A percentile compares a stretch with the other conserved stretches of the same genome.
These are phyloP conservation scores for Leptomonas seymouri DNA, from an alignment of 208 protist genomes.

Conservation along the genomic window DNA sequence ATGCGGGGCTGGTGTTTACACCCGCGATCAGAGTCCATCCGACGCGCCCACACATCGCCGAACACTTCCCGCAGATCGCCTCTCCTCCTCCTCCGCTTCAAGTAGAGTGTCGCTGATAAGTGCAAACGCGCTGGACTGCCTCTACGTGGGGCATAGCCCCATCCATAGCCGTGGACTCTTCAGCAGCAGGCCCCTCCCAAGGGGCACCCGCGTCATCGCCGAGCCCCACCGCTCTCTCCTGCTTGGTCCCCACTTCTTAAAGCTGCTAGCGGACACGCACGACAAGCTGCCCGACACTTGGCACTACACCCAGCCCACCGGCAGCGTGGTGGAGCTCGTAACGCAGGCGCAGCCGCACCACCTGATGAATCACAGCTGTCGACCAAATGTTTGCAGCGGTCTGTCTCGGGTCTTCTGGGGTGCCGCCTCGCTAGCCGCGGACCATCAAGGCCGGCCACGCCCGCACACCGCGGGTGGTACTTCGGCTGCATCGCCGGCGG, in stretches of 20 bases:
- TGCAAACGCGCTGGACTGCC: slow-evolving; percentile 34
- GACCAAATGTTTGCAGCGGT: slow-evolving; percentile 62
- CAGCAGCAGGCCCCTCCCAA: slow-evolving; percentile 34
- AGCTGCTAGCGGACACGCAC: slow-evolving; percentile 63
- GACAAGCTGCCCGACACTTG: slow-evolving; percentile 67
- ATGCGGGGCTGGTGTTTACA: background rate
- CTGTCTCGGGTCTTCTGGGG: slow-evolving; percentile 70
- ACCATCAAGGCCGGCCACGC: background rate
- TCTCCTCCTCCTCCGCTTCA: background rate
- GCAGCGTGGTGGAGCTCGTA: slow-evolving; percentile 61
- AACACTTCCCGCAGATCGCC: background rate
- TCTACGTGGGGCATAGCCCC: slow-evolving; percentile 66
- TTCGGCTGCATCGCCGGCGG: too few species aligned
- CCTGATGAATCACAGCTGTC: slow-evolving; percentile 81
- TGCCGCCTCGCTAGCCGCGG: slow-evolving; percentile 28
- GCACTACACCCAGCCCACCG: slow-evolving; percentile 80
- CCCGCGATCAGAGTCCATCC: background rate
- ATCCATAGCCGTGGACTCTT: slow-evolving; percentile 80
- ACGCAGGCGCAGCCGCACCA: slow-evolving; percentile 69
- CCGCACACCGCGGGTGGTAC: background rate
- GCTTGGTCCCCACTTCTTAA: slow-evolving; percentile 44
- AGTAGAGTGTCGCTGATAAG: background rate
- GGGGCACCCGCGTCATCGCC: slow-evolving; percentile 65
- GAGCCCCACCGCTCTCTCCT: slow-evolving; percentile 61
- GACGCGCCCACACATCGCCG: background rate